Base-by-base conservation (phyloP, 2,329 filamentous ascomycete species). In the Allantophomopsis cytisporea region DNA sequence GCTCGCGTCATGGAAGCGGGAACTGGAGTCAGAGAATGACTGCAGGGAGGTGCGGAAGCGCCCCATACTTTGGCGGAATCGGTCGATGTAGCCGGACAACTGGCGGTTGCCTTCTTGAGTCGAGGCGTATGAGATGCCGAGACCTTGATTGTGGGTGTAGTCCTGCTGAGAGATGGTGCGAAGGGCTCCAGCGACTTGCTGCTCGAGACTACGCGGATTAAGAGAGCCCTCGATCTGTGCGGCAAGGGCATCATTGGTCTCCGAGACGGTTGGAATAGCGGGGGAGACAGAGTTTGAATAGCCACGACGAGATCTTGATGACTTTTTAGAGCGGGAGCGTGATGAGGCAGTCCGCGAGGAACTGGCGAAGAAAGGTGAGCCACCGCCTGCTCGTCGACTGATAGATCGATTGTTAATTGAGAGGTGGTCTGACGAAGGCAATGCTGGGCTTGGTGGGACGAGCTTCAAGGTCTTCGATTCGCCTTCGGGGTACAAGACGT, bases 361-460 rank as follows among this genome's bases (percentile, higher is more conserved):
- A 18, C 50, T 48, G 5, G 45, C 45, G 30, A 54, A 55, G 42
- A 56, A 56, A 6, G 53, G 52, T 7, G 50, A 50, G 3, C 45
- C 45, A 10, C 51, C 51, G 12, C 45, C 34, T 23, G n/a, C 23
- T 10, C 53, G 43, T 35, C 54, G 41, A 30, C 45, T 49, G 0
- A 54, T 41, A 16, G 51, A 51, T 5, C 48, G 43, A 23, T 36
- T 41, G 32, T 37, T 39, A 6, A 41, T 32, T 20, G 39, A 43
- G 16, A 35, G 31, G 23, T 30, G 15, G 14, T 7, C 31, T n/a
- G 32, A 39, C 34, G 37, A 31, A 32, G 21, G 35, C 12, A 39
- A 18, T 4, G 42, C 34, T 6, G 48, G 48, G 30, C 46, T 48
- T 37, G 44, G 47, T 12, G 48, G 43, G 5, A 45, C 45, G 21